Evolutionary conservation across 257 asterid species (phyloP).

Genomic region (Solanum lycopersicoides): DNA sequence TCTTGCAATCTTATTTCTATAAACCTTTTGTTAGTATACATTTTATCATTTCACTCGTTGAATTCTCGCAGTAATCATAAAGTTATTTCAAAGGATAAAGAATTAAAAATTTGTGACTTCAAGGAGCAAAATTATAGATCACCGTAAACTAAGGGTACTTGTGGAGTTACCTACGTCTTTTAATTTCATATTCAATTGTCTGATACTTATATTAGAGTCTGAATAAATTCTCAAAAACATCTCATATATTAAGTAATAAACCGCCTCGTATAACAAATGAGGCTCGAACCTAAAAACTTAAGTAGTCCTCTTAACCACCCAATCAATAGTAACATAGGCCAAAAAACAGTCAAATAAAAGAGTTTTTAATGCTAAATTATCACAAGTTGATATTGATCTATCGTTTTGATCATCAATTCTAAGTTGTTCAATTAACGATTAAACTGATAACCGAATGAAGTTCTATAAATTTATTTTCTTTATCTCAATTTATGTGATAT

Average conservation of each 20-base stretch:
- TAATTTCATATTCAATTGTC: accelerated
- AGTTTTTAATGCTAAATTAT: neutral
- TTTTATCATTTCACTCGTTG: neutral
- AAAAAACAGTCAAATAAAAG: neutral
- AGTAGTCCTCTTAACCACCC: neutral
- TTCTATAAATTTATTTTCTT: no score
- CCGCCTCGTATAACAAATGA: neutral
- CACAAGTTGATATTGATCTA: neutral
- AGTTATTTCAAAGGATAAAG: neutral
- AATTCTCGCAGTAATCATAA: neutral
- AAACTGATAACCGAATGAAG: no score
- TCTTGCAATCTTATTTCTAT: neutral
- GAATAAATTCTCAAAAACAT: accelerated
- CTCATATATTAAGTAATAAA: neutral
- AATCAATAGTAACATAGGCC: neutral
- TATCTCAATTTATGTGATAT: neutral
- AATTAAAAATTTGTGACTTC: no score
- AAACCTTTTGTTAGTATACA: neutral
- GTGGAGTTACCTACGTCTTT: neutral
- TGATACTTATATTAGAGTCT: neutral
- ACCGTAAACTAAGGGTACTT: neutral
- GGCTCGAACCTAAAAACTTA: neutral
- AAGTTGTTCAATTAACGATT: no score
- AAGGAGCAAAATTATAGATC: neutral
- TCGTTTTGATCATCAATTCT: no score